Evolutionary conservation across 305 asterid species (phyloP), one percentile per base, ranked within the genome.

Genomic region (Coffea humblotiana): DNA sequence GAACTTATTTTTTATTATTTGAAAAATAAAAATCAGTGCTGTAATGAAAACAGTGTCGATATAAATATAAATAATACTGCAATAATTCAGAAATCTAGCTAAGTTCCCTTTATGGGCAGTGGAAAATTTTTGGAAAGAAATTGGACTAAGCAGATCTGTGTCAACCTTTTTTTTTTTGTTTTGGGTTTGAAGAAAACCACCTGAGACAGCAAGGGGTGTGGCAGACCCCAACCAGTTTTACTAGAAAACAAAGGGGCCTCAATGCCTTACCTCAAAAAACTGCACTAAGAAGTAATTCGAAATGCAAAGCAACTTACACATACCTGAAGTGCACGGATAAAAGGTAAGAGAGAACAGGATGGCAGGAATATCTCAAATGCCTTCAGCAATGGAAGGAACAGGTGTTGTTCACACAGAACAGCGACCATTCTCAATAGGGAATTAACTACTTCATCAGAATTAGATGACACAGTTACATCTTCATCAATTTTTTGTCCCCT

Each of bases 301-400:
- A 37, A 37, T 37, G 43, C 43, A 37, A 37, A 37, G 43, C 43
- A 67, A 66, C 75, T 37, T 56, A 72, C 79, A 87, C 89, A 85
- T 86, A 96, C 99, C 99, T 96, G 99, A 79, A 96, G 99, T 72
- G 98, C 93, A 82, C 98, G 98, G 81, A 93, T 84, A 82, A 94
- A 96, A 78, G 98, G 97, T 85, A 96, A 87, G 85, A 96, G 91
- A 73, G 97, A 96, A 90, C 98, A 92, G 72, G 97, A 92, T 19
- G 99, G 98, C 78, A 96, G 98, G 89, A 94, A 96, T 90, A 96
- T 91, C 85, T 96, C 99, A 78, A 96, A 96, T 77, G 99, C 98
- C 86, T 90, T 93, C 48, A 96, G 91, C 86, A 96, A 86, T 72
- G 98, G 99, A 81, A 91, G 96, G 86, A 94, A 94, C 80, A 94